phyloP scores from a whole-genome alignment of 257 asterid genomes.

The Lycium barbarum region DNA sequence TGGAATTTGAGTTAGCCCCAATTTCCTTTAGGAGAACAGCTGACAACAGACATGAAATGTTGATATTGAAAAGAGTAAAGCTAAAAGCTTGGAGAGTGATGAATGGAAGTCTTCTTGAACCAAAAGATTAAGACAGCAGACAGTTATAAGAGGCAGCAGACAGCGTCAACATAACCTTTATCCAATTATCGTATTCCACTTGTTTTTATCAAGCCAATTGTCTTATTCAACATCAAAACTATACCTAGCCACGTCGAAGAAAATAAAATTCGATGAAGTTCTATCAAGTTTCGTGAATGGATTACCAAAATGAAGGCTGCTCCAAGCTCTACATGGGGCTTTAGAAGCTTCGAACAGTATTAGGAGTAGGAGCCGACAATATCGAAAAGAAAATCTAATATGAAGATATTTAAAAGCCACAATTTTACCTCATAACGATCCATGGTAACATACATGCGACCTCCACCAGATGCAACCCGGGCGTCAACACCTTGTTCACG shows the following conservation, averaged over 20 bases:
- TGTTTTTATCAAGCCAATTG: no score
- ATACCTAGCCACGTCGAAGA: not conserved
- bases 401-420: not conserved
- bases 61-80: not conserved
- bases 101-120: not conserved
- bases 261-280: not conserved
- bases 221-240: not conserved
- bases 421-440: conserved; percentile 85
- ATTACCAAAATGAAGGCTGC: not conserved
- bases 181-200: not conserved
- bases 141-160: not conserved
- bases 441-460: conserved; percentile 98
- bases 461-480: conserved; percentile 94
- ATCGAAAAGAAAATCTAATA: not conserved
- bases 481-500: conserved; percentile 89
- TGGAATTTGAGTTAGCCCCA: not conserved
- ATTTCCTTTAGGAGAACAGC: not conserved
- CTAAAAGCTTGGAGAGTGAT: not conserved
- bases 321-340: not conserved
- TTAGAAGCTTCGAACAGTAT: not conserved
- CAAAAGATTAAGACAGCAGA: not conserved
- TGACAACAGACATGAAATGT: not conserved
- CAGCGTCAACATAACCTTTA: not conserved
- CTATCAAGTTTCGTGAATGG: not conserved
- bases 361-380: not conserved